Base-by-base conservation (phyloP, 768 basidiomycete genomes). In the Suillus cothurnatus region DNA sequence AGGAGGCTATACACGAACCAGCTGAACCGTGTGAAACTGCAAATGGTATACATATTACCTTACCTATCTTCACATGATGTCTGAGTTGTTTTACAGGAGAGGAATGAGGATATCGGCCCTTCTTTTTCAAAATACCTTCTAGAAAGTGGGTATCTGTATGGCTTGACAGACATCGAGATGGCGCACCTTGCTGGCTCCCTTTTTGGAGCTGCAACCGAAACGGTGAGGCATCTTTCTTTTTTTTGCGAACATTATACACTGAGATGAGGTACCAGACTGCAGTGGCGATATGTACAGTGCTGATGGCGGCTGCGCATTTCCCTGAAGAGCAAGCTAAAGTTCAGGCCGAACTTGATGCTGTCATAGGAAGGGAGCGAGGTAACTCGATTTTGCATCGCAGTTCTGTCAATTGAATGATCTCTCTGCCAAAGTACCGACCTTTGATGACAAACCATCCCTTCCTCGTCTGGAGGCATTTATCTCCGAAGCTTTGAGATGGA, bases 151-250 rank as follows among this genome's bases (percentile, higher is more conserved):
- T 6, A 50, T 26, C 14, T 50, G 3, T 50, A 50, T 50, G 26
- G 7, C 15, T 50, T 50, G 49, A 50, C 49, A 26, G 79, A 84
- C 64, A 74, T 81, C 59, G 85, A 88, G 66, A 78, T 79, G 1
- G 81, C 85, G 0, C 86, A 86, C 71, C 78, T 87, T 17, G 84
- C 83, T 2, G 86, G 86, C 1, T 80, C 80, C 38, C 82, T 87
- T 77, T 87, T 86, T 66, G 85, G 85, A 41, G 85, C 86, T n/a
- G 86, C 85, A 2, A 81, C 82, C 1, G 86, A 86, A 66, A 87
- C 86, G 28, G 76, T 74, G 26, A 50, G 69, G 61, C 17, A 31
- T 62, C 34, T 43, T 60, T 32, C 11, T 57, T 23, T 32, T 56
- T 28, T 32, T 19, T 41, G 19, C 4, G 34, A 34, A 34, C 34